Conservation (phyloP, 2,329 filamentous ascomycete genomes). For the Cordyceps cateniannulata region DNA sequence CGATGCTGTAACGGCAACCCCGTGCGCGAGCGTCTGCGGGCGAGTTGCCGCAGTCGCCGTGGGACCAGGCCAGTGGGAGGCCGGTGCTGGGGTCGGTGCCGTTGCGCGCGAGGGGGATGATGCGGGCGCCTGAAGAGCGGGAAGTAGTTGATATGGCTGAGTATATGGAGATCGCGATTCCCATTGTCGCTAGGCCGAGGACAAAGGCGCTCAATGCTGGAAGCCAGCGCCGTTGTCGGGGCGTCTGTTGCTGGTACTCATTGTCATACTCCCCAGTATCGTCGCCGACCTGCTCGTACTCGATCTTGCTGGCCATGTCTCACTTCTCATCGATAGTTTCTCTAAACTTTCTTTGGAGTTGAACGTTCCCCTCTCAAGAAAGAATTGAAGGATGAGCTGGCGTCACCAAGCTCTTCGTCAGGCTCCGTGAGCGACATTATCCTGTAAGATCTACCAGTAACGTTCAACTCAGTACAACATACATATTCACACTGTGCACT, state of each 20-base stretch:
- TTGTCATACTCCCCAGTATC: background rate
- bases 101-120: conserved; percentile 3
- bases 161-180: background rate
- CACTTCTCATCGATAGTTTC: too few species aligned
- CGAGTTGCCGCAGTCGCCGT: conserved; percentile 19
- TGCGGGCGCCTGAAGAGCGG: conserved; percentile 4
- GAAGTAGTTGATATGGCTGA: background rate
- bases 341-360: too few species aligned
- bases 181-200: conserved; percentile 4
- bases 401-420: background rate
- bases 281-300: conserved; percentile 9
- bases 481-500: background rate
- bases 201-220: conserved; percentile 4
- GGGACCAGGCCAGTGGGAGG: conserved; percentile 14
- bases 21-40: conserved; percentile 13
- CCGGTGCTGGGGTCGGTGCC: conserved; percentile 15
- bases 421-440: background rate
- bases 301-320: conserved; percentile 1
- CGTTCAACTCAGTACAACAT: background rate
- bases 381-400: too few species aligned
- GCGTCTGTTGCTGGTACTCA: background rate
- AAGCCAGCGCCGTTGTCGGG: background rate
- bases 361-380: too few species aligned
- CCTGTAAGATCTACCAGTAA: background rate
- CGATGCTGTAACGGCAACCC: conserved; percentile 17